Percentiles rank a stretch among this genome's conserved stretches.
These are phyloP conservation scores for Amesomyces nigricolor DNA, from an alignment of 2,329 filamentous ascomycete species.

Conservation along the genomic window DNA sequence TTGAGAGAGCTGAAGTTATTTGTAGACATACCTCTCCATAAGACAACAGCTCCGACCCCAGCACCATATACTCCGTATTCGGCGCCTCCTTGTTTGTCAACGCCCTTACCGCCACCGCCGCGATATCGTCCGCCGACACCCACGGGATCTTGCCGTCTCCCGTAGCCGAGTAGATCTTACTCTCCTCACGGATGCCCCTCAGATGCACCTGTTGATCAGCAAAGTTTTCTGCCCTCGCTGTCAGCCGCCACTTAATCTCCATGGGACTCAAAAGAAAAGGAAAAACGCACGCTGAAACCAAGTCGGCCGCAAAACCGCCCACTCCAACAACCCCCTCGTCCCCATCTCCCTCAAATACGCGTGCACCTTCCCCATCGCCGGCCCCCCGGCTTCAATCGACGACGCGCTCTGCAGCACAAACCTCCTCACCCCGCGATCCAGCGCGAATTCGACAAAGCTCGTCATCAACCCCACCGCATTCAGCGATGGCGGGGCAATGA, in stretches of 20 bases:
- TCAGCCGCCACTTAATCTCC: background rate
- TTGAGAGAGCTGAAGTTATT: no score
- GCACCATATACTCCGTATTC: conserved; percentile 37
- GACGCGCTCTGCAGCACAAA: conserved; percentile 42
- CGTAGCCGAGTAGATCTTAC: conserved; percentile 39
- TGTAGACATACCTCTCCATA: conserved; percentile 32
- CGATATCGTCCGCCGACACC: conserved; percentile 43
- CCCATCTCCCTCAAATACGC: conserved; percentile 36
- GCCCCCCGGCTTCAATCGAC: conserved; percentile 33
- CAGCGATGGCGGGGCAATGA: conserved; percentile 35
- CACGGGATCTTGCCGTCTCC: conserved; percentile 42
- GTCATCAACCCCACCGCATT: conserved; percentile 33
- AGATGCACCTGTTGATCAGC: conserved; percentile 28
- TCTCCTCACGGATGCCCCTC: conserved; percentile 34
- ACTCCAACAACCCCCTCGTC: conserved; percentile 34
- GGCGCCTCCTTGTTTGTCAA: conserved; percentile 36
- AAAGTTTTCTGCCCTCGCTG: conserved; percentile 39
- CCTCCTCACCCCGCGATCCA: conserved; percentile 33
- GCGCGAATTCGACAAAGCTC: conserved; percentile 39
- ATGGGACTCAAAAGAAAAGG: background rate
- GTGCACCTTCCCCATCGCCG: conserved; percentile 34
- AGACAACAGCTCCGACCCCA: conserved; percentile 35
- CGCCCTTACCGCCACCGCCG: conserved; percentile 37
- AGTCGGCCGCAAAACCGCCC: conserved; percentile 39
- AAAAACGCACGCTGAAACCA: conserved; percentile 42